Conservation (phyloP, 1,284 basidiomycete genomes). For the Cryptococcus hybrid region DNA sequence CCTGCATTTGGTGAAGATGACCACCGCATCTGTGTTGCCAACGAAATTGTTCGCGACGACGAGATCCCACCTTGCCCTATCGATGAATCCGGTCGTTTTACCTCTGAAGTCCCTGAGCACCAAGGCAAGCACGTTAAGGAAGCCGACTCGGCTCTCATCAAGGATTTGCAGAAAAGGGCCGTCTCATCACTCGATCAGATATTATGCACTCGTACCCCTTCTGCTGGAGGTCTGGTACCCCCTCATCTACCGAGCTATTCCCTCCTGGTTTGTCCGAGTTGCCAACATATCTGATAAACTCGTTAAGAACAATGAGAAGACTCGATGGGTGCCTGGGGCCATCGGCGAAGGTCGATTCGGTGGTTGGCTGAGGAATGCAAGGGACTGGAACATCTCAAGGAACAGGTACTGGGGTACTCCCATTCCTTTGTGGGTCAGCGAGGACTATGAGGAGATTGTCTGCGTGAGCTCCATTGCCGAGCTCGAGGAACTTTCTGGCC, state of each 20-base stretch:
- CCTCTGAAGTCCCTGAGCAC: constrained; percentile 86
- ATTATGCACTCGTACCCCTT: constrained; percentile 92
- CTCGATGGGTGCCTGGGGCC: constrained; percentile 90
- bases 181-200: constrained; percentile 84
- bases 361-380: constrained; percentile 95
- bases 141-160: constrained; percentile 93
- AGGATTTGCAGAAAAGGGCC: constrained; percentile 84
- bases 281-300: constrained; percentile 80
- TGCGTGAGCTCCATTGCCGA: constrained; percentile 86
- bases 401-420: constrained; percentile 99
- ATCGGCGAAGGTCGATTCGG: constrained; percentile 94
- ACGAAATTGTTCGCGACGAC: constrained; percentile 77
- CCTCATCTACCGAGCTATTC: constrained; percentile 96
- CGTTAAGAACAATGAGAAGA: constrained; percentile 85
- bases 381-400: constrained; percentile 99
- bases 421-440: constrained; percentile 93
- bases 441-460: constrained; percentile 90
- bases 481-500: constrained; percentile 83
- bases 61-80: constrained; percentile 96
- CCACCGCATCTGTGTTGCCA: constrained; percentile 84
- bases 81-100: constrained; percentile 86
- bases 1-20: constrained; percentile 99
- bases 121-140: constrained; percentile 89
- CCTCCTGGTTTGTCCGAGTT: constrained; percentile 94
- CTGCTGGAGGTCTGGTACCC: constrained; percentile 98